Evolutionary conservation across 2,329 filamentous ascomycete species (phyloP).

Genomic region (Sporothrix luriei): DNA sequence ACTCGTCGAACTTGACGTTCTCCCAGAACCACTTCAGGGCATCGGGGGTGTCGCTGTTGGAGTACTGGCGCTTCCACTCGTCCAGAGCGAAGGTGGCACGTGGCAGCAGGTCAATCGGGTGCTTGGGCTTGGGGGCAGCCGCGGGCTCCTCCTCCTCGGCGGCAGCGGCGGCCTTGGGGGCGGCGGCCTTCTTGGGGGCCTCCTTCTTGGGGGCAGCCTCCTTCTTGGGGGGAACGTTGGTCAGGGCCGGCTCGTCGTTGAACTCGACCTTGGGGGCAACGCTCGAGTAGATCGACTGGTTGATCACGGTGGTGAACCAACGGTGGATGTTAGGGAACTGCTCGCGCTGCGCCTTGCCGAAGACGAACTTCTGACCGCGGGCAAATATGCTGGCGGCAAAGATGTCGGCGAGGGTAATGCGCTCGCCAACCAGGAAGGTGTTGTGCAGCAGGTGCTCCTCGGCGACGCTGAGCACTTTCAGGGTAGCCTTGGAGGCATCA

Average conservation of each 20-base stretch:
- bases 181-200: conserved; percentile 44
- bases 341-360: conserved; percentile 84
- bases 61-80: conserved; percentile 99
- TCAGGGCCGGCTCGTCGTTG: conserved; percentile 77
- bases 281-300: conserved; percentile 86
- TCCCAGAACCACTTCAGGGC: conserved; percentile 99
- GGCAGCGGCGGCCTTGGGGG: conserved; percentile 52
- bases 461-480: conserved; percentile 69
- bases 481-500: conserved; percentile 68
- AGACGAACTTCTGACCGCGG: conserved; percentile 91
- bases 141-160: conserved; percentile 55
- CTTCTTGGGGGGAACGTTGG: conserved; percentile 75
- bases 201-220: conserved; percentile 55
- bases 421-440: conserved; percentile 98
- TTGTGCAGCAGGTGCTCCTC: conserved; percentile 88
- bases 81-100: conserved; percentile 82
- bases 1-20: conserved; percentile 90
- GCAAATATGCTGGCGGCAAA: conserved; percentile 77
- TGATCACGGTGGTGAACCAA: conserved; percentile 93
- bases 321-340: conserved; percentile 83
- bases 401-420: conserved; percentile 93
- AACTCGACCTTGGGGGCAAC: conserved; percentile 75
- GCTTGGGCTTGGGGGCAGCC: conserved; percentile 82
- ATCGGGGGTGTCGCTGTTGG: conserved; percentile 84
- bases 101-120: conserved; percentile 84